Conservation (phyloP, 352 stramenopile species). For the Globisporangium spinosum region DNA sequence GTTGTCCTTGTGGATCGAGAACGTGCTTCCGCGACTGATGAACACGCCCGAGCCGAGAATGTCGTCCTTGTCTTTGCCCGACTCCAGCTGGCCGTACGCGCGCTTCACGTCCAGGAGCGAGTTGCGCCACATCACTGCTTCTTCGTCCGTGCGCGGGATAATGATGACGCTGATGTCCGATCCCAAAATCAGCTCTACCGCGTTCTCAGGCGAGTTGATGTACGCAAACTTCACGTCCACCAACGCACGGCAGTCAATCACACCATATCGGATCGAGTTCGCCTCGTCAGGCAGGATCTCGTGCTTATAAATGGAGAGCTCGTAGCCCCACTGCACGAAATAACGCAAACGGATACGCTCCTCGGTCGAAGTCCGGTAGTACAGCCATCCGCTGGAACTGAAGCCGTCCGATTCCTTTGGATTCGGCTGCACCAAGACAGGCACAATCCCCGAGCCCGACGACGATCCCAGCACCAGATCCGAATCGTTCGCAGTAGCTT, state of each 20-base stretch:
- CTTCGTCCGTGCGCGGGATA: constrained; percentile 77
- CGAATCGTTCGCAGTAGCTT: constrained; percentile 47
- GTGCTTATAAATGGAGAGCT: constrained; percentile 90
- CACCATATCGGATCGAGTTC: constrained; percentile 78
- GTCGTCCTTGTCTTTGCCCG: constrained; percentile 71
- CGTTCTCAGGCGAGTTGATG: constrained; percentile 83
- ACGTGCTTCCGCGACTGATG: constrained; percentile 83
- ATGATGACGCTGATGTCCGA: constrained; percentile 78
- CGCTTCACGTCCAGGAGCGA: constrained; percentile 81
- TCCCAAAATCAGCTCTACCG: constrained; percentile 74
- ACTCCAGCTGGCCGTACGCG: constrained; percentile 71
- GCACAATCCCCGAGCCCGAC: constrained; percentile 13
- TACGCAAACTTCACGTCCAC: constrained; percentile 82
- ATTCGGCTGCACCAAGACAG: constrained; percentile 11
- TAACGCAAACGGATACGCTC: constrained; percentile 80
- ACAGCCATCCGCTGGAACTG: constrained; percentile 79
- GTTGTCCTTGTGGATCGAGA: constrained; percentile 81
- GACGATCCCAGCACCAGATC: constrained; percentile 25
- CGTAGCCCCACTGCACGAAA: constrained; percentile 86
- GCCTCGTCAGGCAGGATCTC: constrained; percentile 76
- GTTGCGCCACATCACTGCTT: constrained; percentile 84
- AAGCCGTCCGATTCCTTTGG: constrained; percentile 31
- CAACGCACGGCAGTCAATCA: constrained; percentile 81
- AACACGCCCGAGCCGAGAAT: constrained; percentile 72
- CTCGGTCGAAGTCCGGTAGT: constrained; percentile 80